phyloP scores from a whole-genome alignment of 257 asterid genomes.

The Nicotiana tabacum region DNA sequence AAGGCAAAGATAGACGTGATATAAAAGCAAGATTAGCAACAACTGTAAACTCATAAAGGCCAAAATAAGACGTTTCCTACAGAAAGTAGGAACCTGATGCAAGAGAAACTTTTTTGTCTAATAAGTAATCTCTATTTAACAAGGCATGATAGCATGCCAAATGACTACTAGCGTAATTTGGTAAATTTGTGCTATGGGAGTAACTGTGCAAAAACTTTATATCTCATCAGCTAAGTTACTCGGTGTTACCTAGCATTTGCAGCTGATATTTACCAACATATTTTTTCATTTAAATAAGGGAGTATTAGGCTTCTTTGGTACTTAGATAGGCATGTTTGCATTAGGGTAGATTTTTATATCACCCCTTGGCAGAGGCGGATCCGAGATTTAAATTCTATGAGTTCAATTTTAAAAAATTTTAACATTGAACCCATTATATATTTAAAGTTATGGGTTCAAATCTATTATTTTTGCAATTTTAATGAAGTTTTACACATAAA shows the following conservation, averaged over 20 bases:
- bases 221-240: not conserved
- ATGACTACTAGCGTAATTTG: not conserved
- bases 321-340: not conserved
- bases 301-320: not conserved
- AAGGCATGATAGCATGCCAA: not conserved
- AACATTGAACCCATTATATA: too few relatives aligned
- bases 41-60: not conserved
- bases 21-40: not conserved
- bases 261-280: not conserved
- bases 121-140: not conserved
- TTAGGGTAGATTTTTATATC: too few relatives aligned
- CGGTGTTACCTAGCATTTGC: not conserved
- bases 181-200: not conserved
- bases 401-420: too few relatives aligned
- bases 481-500: too few relatives aligned
- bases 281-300: not conserved
- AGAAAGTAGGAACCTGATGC: not conserved
- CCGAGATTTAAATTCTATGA: too few relatives aligned
- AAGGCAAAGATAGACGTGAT: not conserved
- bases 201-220: not conserved
- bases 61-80: not conserved
- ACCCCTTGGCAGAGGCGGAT: too few relatives aligned
- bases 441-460: too few relatives aligned
- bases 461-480: too few relatives aligned
- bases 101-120: not conserved